Conservation (phyloP, 805 yeast genomes). For the Candida xyloterini region DNA sequence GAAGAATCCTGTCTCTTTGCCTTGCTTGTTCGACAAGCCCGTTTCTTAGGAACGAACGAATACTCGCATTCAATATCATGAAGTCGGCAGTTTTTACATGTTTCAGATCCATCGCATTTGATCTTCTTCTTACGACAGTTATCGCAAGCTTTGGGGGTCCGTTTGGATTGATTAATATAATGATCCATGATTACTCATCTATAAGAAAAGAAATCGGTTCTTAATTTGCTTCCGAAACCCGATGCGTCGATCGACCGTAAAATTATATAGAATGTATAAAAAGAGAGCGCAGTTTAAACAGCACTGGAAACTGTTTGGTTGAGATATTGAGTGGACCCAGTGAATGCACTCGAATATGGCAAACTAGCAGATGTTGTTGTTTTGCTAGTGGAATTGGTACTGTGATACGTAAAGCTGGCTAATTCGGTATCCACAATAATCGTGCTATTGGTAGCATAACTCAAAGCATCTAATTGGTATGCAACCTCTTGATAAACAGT, state of each 20-base stretch:
- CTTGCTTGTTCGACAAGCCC: conserved; percentile 9
- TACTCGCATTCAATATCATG: conserved; percentile 37
- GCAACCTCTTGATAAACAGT: conserved; percentile 7
- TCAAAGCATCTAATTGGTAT: conserved; percentile 6
- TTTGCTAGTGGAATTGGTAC: background rate
- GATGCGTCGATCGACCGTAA: background rate
- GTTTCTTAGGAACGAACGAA: conserved; percentile 32
- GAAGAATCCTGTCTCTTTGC: background rate
- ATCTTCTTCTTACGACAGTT: conserved; percentile 47
- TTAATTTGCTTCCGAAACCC: background rate
- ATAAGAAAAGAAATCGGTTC: too few relatives aligned
- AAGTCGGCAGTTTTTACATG: conserved; percentile 40
- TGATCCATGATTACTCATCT: too few relatives aligned
- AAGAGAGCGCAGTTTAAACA: background rate
- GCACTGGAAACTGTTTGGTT: background rate
- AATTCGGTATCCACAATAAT: conserved; percentile 4
- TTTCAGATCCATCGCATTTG: conserved; percentile 47
- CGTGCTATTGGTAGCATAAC: conserved; percentile 2
- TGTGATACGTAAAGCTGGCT: background rate
- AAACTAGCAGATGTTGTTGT: background rate
- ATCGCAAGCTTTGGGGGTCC: conserved; percentile 49
- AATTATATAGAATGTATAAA: too few relatives aligned
- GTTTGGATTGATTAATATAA: conserved; percentile 5
- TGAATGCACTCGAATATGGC: background rate
- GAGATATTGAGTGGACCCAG: background rate